Percentiles rank a stretch among this genome's conserved stretches.
phyloP scores from a whole-genome alignment of 208 protist genomes.

The Spongospora subterranea region DNA sequence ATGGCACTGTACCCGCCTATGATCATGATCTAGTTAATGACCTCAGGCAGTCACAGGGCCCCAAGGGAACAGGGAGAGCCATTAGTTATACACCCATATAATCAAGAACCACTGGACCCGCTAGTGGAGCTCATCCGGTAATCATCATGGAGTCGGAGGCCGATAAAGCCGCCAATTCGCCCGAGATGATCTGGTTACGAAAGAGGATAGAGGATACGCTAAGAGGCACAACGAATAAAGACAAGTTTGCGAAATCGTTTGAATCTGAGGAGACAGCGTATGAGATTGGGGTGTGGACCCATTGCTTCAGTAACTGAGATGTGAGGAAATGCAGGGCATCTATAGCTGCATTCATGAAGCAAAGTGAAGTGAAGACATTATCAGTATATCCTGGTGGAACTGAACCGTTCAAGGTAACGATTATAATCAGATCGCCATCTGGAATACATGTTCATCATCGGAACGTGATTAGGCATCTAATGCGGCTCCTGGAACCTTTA shows the following conservation, averaged over 20 bases:
- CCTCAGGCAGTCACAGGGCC: no score
- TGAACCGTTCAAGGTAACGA: conserved; percentile 9
- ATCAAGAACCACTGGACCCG: no score
- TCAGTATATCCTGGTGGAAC: conserved; percentile 2
- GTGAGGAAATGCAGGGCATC: not conserved
- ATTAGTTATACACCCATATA: no score
- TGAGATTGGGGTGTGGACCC: not conserved
- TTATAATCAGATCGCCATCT: not conserved
- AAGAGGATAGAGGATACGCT: conserved; percentile 3
- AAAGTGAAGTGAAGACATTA: not conserved
- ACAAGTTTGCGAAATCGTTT: conserved; percentile 30
- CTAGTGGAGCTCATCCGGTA: not conserved
- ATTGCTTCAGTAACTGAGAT: not conserved
- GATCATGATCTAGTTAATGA: no score
- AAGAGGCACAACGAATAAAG: not conserved
- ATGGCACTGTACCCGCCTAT: no score
- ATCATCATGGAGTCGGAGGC: not conserved
- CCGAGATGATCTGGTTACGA: conserved; percentile 25
- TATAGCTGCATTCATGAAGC: conserved; percentile 11
- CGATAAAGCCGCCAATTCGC: not conserved
- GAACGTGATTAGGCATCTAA: not conserved
- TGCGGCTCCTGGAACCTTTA: not conserved
- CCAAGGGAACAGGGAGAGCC: no score
- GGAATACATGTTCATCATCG: not conserved
- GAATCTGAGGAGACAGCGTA: conserved; percentile 37